Base-by-base conservation (phyloP, 129 eudicot species). In the Tanacetum coccineum region DNA sequence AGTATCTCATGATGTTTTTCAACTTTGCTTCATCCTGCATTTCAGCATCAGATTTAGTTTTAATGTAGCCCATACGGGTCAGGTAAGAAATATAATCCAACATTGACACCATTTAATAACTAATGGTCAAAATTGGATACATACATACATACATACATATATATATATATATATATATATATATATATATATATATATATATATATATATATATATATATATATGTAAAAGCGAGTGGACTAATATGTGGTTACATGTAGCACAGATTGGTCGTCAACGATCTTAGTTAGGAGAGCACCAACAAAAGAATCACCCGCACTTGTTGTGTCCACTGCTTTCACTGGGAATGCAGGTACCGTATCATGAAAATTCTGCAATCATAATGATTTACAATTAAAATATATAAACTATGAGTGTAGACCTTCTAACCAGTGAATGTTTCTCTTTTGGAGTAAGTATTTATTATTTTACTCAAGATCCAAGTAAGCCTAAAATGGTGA, bases 271-370 rank as follows among this genome's bases (percentile, higher is more conserved):
- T 93, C 95, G 52, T 89, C 84, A 0, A 93, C 98, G 6, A 93
- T 68, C 75, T 86, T 88, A n/a, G 81, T 64, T 2, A 93, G 74
- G 4, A 93, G 85, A 13, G 99, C 95, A 64, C 99, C 99, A 30
- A 93, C 91, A 44, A 93, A 93, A 13, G 99, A 83, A 78, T 93
- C 99, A 20, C 99, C 99, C 0, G 99, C 99, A 58, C 99, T 96
- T 0, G 99, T 93, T 63, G 99, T 93, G 81, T 93, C 99, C 45
- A 93, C 91, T 4, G 95, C 76, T n/a, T 89, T 81, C 15, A 89
- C 95, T 1, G 70, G 79, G 69, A 84, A 93, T 2, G 80, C 96
- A 3, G 74, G 81, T 3, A 93, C 80, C 0, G 76, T 48, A 58
- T 96, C 99, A 47, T 76, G 89, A 77, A 88, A 93, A 67, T 67